Base-by-base conservation (phyloP, 305 asterid species). In the Monarda citriodora region DNA sequence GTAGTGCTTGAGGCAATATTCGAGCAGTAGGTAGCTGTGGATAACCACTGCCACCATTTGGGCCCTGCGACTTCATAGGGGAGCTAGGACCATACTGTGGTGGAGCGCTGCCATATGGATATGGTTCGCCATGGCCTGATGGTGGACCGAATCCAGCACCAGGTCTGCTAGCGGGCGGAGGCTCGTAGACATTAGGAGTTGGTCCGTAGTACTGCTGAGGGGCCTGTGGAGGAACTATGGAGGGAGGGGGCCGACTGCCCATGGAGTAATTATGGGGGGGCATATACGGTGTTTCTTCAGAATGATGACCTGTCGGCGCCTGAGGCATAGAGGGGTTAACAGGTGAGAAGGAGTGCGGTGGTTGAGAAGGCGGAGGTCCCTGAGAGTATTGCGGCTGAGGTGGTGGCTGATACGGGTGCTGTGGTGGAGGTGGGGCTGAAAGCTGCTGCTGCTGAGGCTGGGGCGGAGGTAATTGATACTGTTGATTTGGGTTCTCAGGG, bases 1-100 rank as follows among this genome's bases (percentile, higher is more conserved):
- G 97, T 47, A 84, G 70, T n/a, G 97, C 93, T 63, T 91, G 96
- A 68, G 97, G 97, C 64, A 94, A 69, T 75, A 88, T 78, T 45
- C 88, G 71, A 50, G 99, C 96, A 42, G 97, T 86, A 61, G 96
- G 97, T 46, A 94, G 88, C 77, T 94, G 97, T 0, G 88, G 97
- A 47, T 93, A 88, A 55, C 93, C 79, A 66, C 79, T 71, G 68
- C 85, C 86, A 64, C 80, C 85, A 72, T 85, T 57, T 65, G 77
- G 89, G 72, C 87, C 70, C 66, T 73, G 95, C 13, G 77, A 56
- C 62, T 87, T 90, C 81, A 69, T 64, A 15, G 90, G 88, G 56
- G 91, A 74, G 66, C 86, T 68, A 58, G 87, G 62, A 36, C 86
- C 87, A 60, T 88, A 86, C 51, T 78, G 85, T 48, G 89, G 68